These are phyloP conservation scores for Fusarium pseudocircinatum DNA, from an alignment of 2,329 filamentous ascomycete species.

Conservation along the genomic window DNA sequence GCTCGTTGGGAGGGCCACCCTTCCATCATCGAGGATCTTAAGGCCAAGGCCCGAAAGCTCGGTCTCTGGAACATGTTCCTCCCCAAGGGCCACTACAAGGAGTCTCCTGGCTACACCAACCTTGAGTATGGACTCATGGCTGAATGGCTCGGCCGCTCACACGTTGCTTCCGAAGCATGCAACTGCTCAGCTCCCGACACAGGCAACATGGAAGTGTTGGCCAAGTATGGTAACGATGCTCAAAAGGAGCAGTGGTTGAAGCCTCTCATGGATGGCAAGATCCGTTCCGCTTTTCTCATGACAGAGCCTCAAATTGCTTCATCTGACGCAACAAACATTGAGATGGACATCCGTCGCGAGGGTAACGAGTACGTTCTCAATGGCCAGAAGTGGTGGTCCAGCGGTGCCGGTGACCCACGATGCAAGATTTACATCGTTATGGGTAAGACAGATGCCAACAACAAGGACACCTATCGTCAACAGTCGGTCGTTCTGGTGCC, in stretches of 20 bases:
- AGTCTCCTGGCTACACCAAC: constrained; percentile 94
- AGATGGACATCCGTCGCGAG: constrained; percentile 82
- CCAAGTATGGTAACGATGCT: constrained; percentile 86
- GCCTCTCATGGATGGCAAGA: constrained; percentile 84
- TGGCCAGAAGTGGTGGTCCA: constrained; percentile 99
- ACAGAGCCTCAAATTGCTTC: constrained; percentile 90
- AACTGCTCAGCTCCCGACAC: constrained; percentile 94
- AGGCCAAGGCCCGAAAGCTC: constrained; percentile 81
- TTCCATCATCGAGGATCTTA: constrained; percentile 85
- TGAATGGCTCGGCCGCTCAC: constrained; percentile 90
- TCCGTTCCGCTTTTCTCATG: constrained; percentile 92
- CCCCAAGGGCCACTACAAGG: constrained; percentile 92
- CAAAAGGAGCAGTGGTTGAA: constrained; percentile 87
- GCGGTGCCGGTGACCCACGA: constrained; percentile 89
- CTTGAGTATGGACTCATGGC: constrained; percentile 98
- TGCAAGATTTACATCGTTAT: constrained; percentile 97
- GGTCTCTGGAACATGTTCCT: constrained; percentile 99
- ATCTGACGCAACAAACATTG: constrained; percentile 92
- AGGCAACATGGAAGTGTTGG: constrained; percentile 94
- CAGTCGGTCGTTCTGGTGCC: constrained; percentile 95
- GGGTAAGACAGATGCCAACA: constrained; percentile 85
- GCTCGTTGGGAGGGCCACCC: constrained; percentile 85
- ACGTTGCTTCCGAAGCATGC: constrained; percentile 83
- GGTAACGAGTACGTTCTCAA: constrained; percentile 93
- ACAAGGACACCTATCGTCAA: constrained; percentile 83